phyloP scores from a whole-genome alignment of 2,329 filamentous ascomycete species.

The Fusarium lyarnte region DNA sequence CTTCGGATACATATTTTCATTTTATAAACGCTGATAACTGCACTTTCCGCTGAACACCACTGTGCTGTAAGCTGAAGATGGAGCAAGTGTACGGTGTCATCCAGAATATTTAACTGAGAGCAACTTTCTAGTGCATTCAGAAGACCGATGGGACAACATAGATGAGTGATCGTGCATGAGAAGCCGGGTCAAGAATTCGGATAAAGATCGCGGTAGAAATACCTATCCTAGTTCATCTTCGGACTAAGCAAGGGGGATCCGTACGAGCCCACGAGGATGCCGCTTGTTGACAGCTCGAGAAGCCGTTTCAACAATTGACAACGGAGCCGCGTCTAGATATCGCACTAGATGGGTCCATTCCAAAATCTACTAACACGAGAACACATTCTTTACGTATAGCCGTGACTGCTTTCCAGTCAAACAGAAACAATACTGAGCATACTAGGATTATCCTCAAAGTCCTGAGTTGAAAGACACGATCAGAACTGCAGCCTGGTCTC shows the following conservation, averaged over 20 bases:
- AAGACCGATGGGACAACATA: not conserved
- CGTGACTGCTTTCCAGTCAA: not conserved
- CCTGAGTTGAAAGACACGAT: not conserved
- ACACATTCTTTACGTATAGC: not conserved
- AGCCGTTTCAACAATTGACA: conserved; percentile 19
- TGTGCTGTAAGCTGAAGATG: not conserved
- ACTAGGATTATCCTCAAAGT: not conserved
- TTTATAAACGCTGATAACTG: not conserved
- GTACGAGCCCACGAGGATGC: conserved; percentile 13
- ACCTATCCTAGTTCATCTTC: conserved; percentile 17
- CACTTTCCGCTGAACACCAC: not conserved
- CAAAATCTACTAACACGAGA: conserved; percentile 11
- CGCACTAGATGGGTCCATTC: not conserved
- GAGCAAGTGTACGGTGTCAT: not conserved
- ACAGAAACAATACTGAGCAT: not conserved
- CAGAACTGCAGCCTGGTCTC: not conserved
- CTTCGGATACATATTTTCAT: not conserved
- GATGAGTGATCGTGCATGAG: not conserved
- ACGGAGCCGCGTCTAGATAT: conserved; percentile 4
- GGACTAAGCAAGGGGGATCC: conserved; percentile 15
- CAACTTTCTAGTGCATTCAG: not conserved
- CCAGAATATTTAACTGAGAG: not conserved
- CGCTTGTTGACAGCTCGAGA: conserved; percentile 28
- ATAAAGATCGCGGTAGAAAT: conserved; percentile 5
- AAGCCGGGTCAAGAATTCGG: not conserved